Percentiles rank a stretch among this genome's conserved stretches.
These are phyloP conservation scores for Aureobasidium zeae DNA, from an alignment of 2,329 filamentous ascomycete genomes.

Conservation along the genomic window DNA sequence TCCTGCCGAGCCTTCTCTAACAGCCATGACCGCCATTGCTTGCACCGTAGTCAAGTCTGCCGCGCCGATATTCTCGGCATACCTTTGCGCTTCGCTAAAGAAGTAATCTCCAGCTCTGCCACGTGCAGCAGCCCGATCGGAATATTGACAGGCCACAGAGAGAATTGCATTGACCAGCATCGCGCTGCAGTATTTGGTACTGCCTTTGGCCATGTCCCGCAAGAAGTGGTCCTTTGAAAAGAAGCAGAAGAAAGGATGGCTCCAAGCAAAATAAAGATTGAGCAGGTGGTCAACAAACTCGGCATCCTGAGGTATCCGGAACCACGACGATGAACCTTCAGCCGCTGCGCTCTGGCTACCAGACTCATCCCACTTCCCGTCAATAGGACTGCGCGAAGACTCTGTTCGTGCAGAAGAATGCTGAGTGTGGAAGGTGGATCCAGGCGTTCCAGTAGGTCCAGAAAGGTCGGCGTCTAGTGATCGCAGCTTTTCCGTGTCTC, in stretches of 20 bases:
- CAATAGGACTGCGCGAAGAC: constrained; percentile 2
- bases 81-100: constrained; percentile 57
- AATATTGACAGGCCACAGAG: constrained; percentile 35
- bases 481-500: constrained; percentile 12
- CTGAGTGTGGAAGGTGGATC: constrained; percentile 1
- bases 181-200: constrained; percentile 57
- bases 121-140: constrained; percentile 54
- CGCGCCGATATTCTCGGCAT: constrained; percentile 50
- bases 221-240: constrained; percentile 64
- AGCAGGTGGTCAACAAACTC: constrained; percentile 30
- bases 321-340: constrained; percentile 22
- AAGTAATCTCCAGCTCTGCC: constrained; percentile 65
- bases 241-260: constrained; percentile 65
- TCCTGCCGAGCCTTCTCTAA: constrained; percentile 59
- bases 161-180: constrained; percentile 29
- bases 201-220: constrained; percentile 52
- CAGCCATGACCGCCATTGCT: constrained; percentile 66
- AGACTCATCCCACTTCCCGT: constrained; percentile 1
- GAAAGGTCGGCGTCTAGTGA: constrained; percentile 14
- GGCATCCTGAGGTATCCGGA: constrained; percentile 26
- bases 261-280: constrained; percentile 42
- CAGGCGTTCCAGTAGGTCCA: background rate
- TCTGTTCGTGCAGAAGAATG: constrained; percentile 3
- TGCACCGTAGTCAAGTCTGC: constrained; percentile 62
- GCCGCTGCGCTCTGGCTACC: background rate